Evolutionary conservation across 371 early-diverging fungal genomes (phyloP), one percentile per base, ranked within the genome.

Genomic region (Mortierella sp.): DNA sequence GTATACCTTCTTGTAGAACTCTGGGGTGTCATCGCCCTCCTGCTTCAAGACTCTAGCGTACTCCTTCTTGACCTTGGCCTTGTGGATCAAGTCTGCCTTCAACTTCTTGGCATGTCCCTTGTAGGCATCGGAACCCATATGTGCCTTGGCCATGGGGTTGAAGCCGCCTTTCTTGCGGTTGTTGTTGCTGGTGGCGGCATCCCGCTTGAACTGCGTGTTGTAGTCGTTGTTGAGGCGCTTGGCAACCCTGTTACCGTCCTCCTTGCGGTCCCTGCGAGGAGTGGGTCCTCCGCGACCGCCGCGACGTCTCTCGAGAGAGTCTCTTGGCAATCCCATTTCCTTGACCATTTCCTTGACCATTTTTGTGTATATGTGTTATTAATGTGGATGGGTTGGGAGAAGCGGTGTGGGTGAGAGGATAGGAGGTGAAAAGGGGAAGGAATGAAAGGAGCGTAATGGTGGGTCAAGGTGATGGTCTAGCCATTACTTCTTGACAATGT

Each of bases 11-110:
- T 86, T 82, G 73, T 86, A 86, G 60, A 86, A 86, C 60, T 86
- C 86, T 19, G 86, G 86, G 31, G 82, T 82, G 70, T 75, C 80
- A 2, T 82, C 80, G 38, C 75, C 82, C 54, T 86, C 86, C 70
- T 82, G 76, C 75, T 77, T 82, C 75, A 86, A 52, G 38, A 84
- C 75, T 79, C 91, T 93, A 74, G 92, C 91, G 71, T 91, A 93
- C 52, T 91, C 89, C 73, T 91, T 90, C 79, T 93, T 93, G 54
- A 93, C 92, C 65, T 89, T 88, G 24, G 92, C 91, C 80, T 93
- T 93, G 76, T 93, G 93, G 55, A 93, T 91, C 50, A 92, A 80
- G 13, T 93, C 91, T 7, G 90, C 83, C 72, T 93, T 93, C 77
- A 89, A 80, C 73, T 93, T 92, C 80, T 88, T 88, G 70, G 90